Conservation (phyloP, 1,139 yeast genomes). For the Geotrichum citri-aurantii region DNA sequence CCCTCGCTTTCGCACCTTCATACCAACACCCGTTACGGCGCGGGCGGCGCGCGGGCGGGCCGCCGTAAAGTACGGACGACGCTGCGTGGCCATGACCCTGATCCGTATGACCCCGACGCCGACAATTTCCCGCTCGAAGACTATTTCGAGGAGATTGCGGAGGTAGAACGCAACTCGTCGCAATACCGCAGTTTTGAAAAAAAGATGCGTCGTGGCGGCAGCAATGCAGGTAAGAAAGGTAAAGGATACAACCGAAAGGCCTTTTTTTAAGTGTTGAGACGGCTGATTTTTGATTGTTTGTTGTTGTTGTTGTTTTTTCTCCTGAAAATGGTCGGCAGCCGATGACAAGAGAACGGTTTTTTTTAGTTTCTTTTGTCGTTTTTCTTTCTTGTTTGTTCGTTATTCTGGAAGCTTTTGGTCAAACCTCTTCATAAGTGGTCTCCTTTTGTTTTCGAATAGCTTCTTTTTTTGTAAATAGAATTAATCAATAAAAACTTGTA, state of each 20-base stretch:
- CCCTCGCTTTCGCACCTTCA: conserved; percentile 1
- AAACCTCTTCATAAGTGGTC: too few species aligned
- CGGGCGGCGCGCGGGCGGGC: conserved; percentile 8
- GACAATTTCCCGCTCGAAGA: conserved; percentile 20
- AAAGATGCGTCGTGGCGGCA: background rate
- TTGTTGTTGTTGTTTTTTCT: too few species aligned
- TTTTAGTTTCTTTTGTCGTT: too few species aligned
- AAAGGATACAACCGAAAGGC: background rate
- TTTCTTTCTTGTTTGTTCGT: too few species aligned
- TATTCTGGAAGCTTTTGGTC: too few species aligned
- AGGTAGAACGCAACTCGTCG: conserved; percentile 13
- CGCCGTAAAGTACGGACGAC: conserved; percentile 3
- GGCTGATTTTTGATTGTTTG: too few species aligned
- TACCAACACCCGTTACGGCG: conserved; percentile 1
- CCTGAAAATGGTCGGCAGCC: too few species aligned
- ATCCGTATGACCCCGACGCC: background rate
- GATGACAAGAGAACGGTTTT: too few species aligned
- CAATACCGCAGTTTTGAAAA: conserved; percentile 4
- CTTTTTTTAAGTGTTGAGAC: background rate
- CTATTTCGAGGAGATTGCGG: conserved; percentile 23
- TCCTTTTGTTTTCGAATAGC: too few species aligned
- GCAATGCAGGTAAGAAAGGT: background rate
- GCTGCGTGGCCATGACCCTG: conserved; percentile 15
- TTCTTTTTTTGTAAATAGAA: too few species aligned
- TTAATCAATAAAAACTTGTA: too few species aligned